phyloP scores from a whole-genome alignment of 192 early-diverging fungal genomes.

The Neocallimastix lanati region DNA sequence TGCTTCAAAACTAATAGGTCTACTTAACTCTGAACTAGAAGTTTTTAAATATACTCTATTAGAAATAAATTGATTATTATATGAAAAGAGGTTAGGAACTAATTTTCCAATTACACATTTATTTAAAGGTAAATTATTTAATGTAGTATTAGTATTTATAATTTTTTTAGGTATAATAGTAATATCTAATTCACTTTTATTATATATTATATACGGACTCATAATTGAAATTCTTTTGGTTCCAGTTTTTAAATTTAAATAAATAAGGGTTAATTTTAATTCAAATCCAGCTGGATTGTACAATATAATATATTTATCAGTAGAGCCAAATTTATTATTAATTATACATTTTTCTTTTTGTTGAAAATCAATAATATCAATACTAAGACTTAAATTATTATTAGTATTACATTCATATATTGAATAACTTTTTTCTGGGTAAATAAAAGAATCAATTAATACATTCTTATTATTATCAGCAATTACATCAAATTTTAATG shows the following conservation, averaged over 20 bases:
- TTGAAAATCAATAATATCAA: neutral
- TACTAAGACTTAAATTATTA: neutral
- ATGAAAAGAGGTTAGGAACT: neutral
- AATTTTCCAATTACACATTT: conserved; percentile 10
- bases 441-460: neutral
- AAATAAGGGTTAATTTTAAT: neutral
- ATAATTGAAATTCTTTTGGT: neutral
- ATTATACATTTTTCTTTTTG: neutral
- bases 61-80: conserved; percentile 24
- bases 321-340: neutral
- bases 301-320: neutral
- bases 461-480: conserved; percentile 9
- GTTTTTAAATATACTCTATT: conserved; percentile 67
- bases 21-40: conserved; percentile 61
- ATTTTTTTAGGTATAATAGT: neutral
- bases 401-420: neutral
- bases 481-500: conserved; percentile 56
- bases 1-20: conserved; percentile 85
- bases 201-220: neutral
- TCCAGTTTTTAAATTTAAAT: neutral
- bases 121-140: neutral
- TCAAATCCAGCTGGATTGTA: neutral
- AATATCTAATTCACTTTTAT: neutral
- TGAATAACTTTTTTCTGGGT: neutral
- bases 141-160: neutral